These are phyloP conservation scores for Fusarium haematococcum DNA, from an alignment of 2,329 filamentous ascomycete species.

Conservation along the genomic window DNA sequence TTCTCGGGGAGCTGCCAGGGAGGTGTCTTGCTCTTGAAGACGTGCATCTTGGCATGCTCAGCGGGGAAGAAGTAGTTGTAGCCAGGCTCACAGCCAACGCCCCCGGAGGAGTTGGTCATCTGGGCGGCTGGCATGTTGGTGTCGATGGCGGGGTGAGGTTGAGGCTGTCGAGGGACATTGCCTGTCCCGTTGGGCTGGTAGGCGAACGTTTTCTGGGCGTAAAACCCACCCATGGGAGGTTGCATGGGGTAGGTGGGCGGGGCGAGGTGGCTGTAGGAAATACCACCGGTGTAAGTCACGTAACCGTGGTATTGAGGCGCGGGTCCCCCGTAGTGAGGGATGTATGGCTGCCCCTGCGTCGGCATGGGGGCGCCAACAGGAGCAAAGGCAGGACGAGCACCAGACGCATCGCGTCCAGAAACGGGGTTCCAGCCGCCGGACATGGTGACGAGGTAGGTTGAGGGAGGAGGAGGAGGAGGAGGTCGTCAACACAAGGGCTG, in stretches of 20 bases:
- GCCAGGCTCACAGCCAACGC: constrained; percentile 69
- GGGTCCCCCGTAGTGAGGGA: constrained; percentile 52
- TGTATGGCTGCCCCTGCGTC: constrained; percentile 53
- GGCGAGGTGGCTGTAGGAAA: constrained; percentile 15
- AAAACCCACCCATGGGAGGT: constrained; percentile 41
- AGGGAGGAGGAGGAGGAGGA: neutral
- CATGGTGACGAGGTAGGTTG: constrained; percentile 40
- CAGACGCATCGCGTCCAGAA: constrained; percentile 52
- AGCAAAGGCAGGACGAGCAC: constrained; percentile 48
- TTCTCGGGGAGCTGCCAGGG: constrained; percentile 65
- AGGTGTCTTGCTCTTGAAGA: constrained; percentile 62
- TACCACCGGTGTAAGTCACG: constrained; percentile 42
- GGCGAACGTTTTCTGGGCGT: constrained; percentile 44
- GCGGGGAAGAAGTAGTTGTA: constrained; percentile 73
- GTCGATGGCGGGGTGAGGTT: constrained; percentile 57
- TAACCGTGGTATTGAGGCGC: constrained; percentile 36
- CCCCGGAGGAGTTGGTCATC: constrained; percentile 68
- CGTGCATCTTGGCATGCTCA: constrained; percentile 69
- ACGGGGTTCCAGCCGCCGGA: constrained; percentile 56
- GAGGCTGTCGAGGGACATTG: constrained; percentile 54
- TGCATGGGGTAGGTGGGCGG: constrained; percentile 16
- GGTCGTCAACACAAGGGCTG: constrained; percentile 43
- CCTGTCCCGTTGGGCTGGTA: constrained; percentile 54
- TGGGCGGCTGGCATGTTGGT: constrained; percentile 62
- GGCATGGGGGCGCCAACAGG: constrained; percentile 50